Conservation (phyloP, 192 early-diverging fungal genomes). For the Coemansia sp. region DNA sequence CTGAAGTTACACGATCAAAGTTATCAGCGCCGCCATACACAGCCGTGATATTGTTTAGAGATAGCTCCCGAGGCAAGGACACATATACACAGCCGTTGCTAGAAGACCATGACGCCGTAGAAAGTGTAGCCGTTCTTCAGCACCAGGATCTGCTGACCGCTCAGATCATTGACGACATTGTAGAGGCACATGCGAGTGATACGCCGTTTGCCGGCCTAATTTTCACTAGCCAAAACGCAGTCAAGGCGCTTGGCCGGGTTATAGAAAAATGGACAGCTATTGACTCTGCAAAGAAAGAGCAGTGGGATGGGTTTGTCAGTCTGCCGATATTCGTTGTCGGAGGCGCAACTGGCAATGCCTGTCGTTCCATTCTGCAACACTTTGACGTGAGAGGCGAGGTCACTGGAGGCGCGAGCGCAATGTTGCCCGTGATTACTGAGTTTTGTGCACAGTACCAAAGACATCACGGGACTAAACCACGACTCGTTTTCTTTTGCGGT, state of each 20-base stretch:
- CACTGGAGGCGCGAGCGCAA: slow-evolving; percentile 21
- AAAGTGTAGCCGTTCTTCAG: slow-evolving; percentile 32
- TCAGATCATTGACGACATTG: slow-evolving; percentile 7
- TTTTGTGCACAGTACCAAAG: slow-evolving; percentile 16
- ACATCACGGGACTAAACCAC: background rate
- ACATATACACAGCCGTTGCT: slow-evolving; percentile 21
- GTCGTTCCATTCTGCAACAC: slow-evolving; percentile 3
- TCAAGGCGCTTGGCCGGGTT: slow-evolving; percentile 22
- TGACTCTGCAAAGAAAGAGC: background rate
- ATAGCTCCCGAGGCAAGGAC: slow-evolving; percentile 19
- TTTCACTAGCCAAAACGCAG: slow-evolving; percentile 49
- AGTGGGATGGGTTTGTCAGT: slow-evolving; percentile 17
- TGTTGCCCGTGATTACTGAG: slow-evolving; percentile 30
- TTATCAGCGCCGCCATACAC: background rate
- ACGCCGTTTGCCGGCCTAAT: slow-evolving; percentile 21
- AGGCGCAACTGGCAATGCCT: slow-evolving; percentile 25
- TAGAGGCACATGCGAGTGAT: background rate
- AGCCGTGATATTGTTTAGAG: slow-evolving; percentile 39
- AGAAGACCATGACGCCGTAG: slow-evolving; percentile 21
- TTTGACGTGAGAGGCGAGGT: slow-evolving; percentile 32
- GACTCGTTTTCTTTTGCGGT: slow-evolving; percentile 43
- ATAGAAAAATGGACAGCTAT: slow-evolving; percentile 13
- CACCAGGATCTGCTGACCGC: slow-evolving; percentile 29
- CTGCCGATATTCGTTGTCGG: slow-evolving; percentile 51
- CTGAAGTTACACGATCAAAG: background rate